Evolutionary conservation across 2,329 filamentous ascomycete genomes (phyloP).

Genomic region (Berkeleyomyces rouxiae): DNA sequence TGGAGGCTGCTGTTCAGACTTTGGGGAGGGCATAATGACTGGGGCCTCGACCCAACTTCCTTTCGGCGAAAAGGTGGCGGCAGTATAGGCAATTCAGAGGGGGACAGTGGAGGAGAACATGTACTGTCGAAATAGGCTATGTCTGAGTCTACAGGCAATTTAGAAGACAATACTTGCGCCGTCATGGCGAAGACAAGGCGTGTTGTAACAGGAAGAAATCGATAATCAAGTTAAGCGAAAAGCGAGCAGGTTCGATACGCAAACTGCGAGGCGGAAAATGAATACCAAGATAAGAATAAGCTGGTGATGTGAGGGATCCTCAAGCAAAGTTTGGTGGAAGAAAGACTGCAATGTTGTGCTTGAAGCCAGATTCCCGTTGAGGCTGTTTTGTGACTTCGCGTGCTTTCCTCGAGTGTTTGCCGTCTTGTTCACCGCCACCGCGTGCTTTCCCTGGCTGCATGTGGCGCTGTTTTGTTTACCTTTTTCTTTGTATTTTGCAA

Average conservation of each 20-base stretch:
- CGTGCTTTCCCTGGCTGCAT: no score
- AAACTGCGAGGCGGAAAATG: not conserved
- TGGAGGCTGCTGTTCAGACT: not conserved
- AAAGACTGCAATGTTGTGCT: not conserved
- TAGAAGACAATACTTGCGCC: not conserved
- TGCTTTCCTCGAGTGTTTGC: not conserved
- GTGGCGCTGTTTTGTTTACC: no score
- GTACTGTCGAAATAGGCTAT: not conserved
- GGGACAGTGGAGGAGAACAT: not conserved
- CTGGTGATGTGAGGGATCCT: not conserved
- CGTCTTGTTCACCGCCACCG: not conserved
- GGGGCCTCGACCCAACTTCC: not conserved
- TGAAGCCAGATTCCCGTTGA: not conserved
- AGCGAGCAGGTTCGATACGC: not conserved
- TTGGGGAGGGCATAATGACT: not conserved
- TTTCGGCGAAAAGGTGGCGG: not conserved
- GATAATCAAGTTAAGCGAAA: not conserved
- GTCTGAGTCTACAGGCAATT: not conserved
- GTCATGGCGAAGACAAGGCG: not conserved
- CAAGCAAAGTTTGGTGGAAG: not conserved
- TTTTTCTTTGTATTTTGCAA: no score
- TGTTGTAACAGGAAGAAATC: not conserved
- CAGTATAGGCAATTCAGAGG: not conserved
- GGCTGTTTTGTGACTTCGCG: not conserved
- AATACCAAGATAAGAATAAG: conserved; percentile 1